Percentiles rank a stretch among this genome's conserved stretches.
phyloP scores from a whole-genome alignment of 768 basidiomycete genomes.

The Phlegmacium glaucopus region DNA sequence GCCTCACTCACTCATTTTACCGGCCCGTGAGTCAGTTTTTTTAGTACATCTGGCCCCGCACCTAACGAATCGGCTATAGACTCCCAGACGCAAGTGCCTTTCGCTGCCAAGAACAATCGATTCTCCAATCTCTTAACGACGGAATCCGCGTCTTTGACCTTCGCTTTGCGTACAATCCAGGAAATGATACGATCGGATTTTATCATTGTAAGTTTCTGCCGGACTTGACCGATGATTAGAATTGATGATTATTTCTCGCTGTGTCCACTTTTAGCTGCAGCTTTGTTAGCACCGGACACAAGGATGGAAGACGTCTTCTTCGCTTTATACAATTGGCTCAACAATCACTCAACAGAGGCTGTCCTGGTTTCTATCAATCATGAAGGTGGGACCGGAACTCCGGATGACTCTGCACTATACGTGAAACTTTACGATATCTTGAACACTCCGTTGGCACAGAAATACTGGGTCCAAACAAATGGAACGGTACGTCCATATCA shows the following conservation, averaged over 20 bases:
- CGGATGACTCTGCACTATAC: conserved; percentile 39
- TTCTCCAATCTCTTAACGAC: conserved; percentile 43
- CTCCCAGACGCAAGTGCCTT: conserved; percentile 33
- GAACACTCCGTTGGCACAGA: conserved; percentile 32
- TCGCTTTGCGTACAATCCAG: conserved; percentile 46
- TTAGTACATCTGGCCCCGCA: too few relatives aligned
- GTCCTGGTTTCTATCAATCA: conserved; percentile 49
- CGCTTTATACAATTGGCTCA: conserved; percentile 49
- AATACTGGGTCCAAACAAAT: conserved; percentile 46
- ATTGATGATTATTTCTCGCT: too few relatives aligned
- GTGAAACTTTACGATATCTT: conserved; percentile 38
- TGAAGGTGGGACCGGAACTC: conserved; percentile 43
- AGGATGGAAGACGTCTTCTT: conserved; percentile 48
- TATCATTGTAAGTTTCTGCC: conserved; percentile 34
- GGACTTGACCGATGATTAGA: too few relatives aligned
- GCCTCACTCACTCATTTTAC: conserved; percentile 40
- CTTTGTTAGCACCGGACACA: conserved; percentile 42
- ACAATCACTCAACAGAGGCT: conserved; percentile 48
- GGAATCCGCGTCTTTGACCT: conserved; percentile 49
- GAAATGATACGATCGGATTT: conserved; percentile 48
- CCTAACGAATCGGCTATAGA: conserved; percentile 10
- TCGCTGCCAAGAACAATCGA: conserved; percentile 44
- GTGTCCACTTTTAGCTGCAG: conserved; percentile 23
- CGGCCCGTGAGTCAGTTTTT: conserved; percentile 31
- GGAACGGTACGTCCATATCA: conserved; percentile 23